Percentiles rank a stretch among this genome's conserved stretches.
These are phyloP conservation scores for Ilex asprella DNA, from an alignment of 257 asterid genomes.

Conservation along the genomic window DNA sequence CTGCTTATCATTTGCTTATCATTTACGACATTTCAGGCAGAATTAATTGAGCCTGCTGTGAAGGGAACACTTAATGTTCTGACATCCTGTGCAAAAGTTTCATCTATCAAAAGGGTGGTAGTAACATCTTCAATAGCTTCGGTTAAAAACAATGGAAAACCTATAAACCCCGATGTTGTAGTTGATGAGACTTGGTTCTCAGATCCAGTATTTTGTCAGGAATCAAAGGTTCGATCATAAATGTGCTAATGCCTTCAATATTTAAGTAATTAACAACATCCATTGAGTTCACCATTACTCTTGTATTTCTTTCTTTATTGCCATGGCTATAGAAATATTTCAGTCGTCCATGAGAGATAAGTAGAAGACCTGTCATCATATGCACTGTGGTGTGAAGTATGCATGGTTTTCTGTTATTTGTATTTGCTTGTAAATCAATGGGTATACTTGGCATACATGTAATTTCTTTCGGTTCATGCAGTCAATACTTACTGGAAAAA, in stretches of 20 bases:
- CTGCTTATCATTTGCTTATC: too few relatives aligned
- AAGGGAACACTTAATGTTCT: too few relatives aligned
- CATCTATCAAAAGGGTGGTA: conserved; percentile 19
- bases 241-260: conserved; percentile 12
- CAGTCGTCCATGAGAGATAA: background rate
- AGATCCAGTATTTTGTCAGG: conserved; percentile 46
- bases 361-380: background rate
- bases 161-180: conserved; percentile 22
- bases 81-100: background rate
- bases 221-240: conserved; percentile 18
- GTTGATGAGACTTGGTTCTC: conserved; percentile 66
- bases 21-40: too few relatives aligned
- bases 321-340: background rate
- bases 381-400: too few relatives aligned
- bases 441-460: too few relatives aligned
- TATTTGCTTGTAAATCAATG: too few relatives aligned
- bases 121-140: conserved; percentile 46
- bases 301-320: too few relatives aligned
- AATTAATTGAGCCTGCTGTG: too few relatives aligned
- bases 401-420: too few relatives aligned
- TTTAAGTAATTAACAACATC: background rate
- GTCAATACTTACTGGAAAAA: too few relatives aligned
- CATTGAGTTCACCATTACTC: background rate
- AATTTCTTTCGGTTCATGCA: too few relatives aligned
- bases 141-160: conserved; percentile 12